Conservation (phyloP, 2,329 filamentous ascomycete species). For the Aspergillus uvarum region DNA sequence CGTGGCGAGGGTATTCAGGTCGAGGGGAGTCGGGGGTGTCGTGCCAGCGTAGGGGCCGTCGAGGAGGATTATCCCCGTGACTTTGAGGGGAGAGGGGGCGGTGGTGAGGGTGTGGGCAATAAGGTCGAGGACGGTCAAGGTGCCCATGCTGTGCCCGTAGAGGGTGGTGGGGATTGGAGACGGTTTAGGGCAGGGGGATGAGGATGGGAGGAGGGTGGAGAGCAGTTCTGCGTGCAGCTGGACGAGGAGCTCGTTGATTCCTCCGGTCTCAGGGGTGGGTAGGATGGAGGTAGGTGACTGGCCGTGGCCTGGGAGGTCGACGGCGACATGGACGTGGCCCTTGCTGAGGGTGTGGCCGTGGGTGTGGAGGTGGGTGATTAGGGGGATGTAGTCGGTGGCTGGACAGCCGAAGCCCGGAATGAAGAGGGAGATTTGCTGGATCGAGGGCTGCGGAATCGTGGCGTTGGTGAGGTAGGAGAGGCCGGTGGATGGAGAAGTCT, state of each 20-base stretch:
- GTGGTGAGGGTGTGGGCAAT: background rate
- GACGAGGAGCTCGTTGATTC: background rate
- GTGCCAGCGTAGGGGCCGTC: background rate
- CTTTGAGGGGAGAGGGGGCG: background rate
- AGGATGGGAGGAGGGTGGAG: no score
- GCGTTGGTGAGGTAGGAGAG: conserved; percentile 1
- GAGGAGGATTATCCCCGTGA: background rate
- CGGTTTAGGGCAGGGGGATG: background rate
- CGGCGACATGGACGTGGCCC: background rate
- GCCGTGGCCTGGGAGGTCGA: background rate
- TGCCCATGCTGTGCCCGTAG: conserved; percentile 1
- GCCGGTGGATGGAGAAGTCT: background rate
- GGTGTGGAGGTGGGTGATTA: background rate
- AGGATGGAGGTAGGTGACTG: background rate
- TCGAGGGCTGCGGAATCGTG: background rate
- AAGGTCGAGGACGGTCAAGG: background rate
- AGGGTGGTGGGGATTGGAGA: background rate
- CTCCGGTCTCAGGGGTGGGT: background rate
- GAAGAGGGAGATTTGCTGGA: background rate
- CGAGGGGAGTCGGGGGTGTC: background rate
- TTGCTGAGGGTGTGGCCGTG: background rate
- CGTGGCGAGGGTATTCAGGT: background rate
- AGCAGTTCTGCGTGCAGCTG: background rate
- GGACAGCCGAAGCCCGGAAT: conserved; percentile 1
- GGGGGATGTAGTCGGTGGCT: background rate